These are phyloP conservation scores for Colletotrichum sojae DNA, from an alignment of 2,329 filamentous ascomycete genomes.

Conservation along the genomic window DNA sequence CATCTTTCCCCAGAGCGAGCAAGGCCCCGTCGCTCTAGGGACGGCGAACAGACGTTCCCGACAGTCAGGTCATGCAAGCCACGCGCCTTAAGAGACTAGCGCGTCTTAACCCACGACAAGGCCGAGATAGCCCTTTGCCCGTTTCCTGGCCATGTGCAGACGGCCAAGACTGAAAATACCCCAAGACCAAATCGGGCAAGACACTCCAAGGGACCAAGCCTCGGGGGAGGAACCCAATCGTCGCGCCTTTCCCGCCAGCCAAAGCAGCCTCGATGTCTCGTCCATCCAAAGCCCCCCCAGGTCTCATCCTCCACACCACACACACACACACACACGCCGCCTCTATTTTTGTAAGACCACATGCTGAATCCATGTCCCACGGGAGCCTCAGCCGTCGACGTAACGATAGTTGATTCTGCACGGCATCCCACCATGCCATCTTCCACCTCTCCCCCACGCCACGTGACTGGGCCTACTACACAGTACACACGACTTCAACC, in stretches of 20 bases:
- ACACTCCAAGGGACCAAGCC: no score
- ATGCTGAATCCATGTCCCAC: conserved; percentile 13
- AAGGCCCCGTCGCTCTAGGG: neutral
- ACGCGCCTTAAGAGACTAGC: neutral
- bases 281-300: neutral
- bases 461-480: conserved; percentile 14
- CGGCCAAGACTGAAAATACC: no score
- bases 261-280: conserved; percentile 1
- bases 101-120: conserved; percentile 9
- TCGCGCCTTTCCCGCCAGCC: no score
- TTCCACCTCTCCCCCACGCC: neutral
- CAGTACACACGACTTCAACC: neutral
- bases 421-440: neutral
- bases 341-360: conserved; percentile 29
- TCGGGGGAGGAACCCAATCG: no score
- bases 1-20: neutral
- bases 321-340: conserved; percentile 7
- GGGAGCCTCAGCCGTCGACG: conserved; percentile 19
- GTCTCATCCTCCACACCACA: neutral
- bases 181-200: no score
- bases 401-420: neutral
- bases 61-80: conserved; percentile 7
- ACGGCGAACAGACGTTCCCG: neutral
- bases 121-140: conserved; percentile 12
- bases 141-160: neutral